Conservation (phyloP, 306 rosid species). For the Vigna radiata region DNA sequence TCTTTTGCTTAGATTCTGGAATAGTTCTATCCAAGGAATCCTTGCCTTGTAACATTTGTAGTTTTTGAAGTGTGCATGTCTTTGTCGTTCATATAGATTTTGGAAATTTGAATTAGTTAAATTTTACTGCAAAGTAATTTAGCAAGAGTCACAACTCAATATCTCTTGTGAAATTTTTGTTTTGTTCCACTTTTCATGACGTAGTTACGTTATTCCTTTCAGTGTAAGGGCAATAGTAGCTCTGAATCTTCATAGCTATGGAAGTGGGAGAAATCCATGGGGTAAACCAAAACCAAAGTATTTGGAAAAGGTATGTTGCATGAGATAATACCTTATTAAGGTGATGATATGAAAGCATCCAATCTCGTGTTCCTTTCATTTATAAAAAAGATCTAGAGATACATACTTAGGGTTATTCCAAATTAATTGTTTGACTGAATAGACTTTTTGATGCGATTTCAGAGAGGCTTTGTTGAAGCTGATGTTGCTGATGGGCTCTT, state of each 20-base stretch:
- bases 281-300: slow-evolving; percentile 86
- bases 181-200: slow-evolving; percentile 35
- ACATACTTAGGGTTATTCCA: slow-evolving; percentile 8
- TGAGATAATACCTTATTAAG: slow-evolving; percentile 13
- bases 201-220: slow-evolving; percentile 47
- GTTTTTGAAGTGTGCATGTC: slow-evolving; percentile 30
- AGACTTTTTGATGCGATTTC: slow-evolving; percentile 39
- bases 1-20: background rate
- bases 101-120: slow-evolving; percentile 31
- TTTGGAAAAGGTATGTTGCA: slow-evolving; percentile 79
- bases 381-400: background rate
- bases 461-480: slow-evolving; percentile 97
- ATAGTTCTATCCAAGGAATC: background rate
- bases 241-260: slow-evolving; percentile 93
- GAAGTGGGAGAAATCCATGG: slow-evolving; percentile 99
- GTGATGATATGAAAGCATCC: slow-evolving; percentile 35
- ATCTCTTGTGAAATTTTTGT: slow-evolving; percentile 24
- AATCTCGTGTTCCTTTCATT: background rate
- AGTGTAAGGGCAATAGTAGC: slow-evolving; percentile 97
- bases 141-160: slow-evolving; percentile 20
- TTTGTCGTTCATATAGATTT: slow-evolving; percentile 5
- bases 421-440: slow-evolving; percentile 33
- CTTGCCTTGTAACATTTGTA: slow-evolving; percentile 14
- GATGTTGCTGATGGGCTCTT: slow-evolving; percentile 92
- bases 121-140: slow-evolving; percentile 11